Conservation (phyloP, 2,329 filamentous ascomycete genomes). For the Plenodomus tracheiphilus region DNA sequence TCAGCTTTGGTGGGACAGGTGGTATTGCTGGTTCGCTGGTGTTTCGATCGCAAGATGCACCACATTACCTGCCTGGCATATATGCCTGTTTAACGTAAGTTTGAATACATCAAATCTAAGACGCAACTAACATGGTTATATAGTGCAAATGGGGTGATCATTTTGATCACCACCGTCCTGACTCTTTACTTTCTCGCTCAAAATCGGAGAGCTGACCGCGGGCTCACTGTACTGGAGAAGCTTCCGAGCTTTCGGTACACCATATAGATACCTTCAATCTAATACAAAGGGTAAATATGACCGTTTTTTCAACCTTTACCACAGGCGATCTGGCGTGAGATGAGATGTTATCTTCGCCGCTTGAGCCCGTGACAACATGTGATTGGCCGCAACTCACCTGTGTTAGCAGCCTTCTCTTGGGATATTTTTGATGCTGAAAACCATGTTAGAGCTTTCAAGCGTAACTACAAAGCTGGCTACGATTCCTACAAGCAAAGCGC, state of each 20-base stretch:
- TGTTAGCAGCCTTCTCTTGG: no score
- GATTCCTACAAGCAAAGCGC: no score
- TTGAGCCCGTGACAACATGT: no score
- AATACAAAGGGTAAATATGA: no score
- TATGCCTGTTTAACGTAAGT: slow-evolving; percentile 1
- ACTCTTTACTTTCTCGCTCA: neutral
- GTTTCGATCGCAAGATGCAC: neutral
- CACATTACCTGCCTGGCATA: slow-evolving; percentile 1
- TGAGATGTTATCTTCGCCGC: no score
- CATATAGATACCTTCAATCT: neutral
- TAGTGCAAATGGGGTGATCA: neutral
- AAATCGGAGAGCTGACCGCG: neutral
- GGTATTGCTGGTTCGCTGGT: neutral
- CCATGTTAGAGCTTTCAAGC: no score
- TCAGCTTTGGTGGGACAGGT: neutral
- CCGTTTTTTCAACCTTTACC: no score
- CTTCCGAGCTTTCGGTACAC: neutral
- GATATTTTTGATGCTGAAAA: no score
- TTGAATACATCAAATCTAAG: neutral
- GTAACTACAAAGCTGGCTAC: no score
- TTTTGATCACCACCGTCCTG: neutral
- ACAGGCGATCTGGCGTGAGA: no score
- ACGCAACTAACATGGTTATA: neutral
- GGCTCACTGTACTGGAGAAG: neutral
- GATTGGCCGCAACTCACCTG: no score